Conservation (phyloP, 495 filamentous ascomycete species). For the Penicillium waksmanii region DNA sequence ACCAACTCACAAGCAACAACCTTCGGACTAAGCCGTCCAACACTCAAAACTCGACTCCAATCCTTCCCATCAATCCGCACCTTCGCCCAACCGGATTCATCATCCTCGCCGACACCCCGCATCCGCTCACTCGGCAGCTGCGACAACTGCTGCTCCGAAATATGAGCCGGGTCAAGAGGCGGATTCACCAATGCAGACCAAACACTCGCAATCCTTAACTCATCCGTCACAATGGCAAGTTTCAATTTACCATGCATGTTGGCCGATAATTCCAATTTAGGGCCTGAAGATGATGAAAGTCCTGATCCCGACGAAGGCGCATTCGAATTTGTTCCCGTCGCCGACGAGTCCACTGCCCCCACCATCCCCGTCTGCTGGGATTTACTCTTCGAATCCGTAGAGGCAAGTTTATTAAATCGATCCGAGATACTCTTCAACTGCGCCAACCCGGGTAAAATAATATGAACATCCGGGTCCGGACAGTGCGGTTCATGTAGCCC, state of each 20-base stretch:
- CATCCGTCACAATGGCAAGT: constrained; percentile 75
- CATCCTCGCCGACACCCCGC: constrained; percentile 52
- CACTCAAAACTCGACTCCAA: constrained; percentile 86
- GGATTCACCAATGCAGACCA: constrained; percentile 88
- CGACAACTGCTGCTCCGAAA: constrained; percentile 62
- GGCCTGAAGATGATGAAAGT: constrained; percentile 37
- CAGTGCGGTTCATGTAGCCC: constrained; percentile 87
- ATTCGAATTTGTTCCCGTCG: neutral
- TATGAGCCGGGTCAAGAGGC: constrained; percentile 72
- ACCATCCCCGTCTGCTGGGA: constrained; percentile 13
- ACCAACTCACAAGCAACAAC: constrained; percentile 79
- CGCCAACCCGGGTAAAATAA: constrained; percentile 78
- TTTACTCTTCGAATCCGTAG: constrained; percentile 32
- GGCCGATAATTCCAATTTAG: constrained; percentile 78
- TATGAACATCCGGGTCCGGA: constrained; percentile 91
- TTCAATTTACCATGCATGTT: constrained; percentile 89
- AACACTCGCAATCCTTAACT: constrained; percentile 75
- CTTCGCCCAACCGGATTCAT: constrained; percentile 75
- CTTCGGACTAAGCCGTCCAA: constrained; percentile 82
- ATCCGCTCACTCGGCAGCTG: constrained; percentile 77
- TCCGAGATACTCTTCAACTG: constrained; percentile 91
- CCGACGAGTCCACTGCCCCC: constrained; percentile 17
- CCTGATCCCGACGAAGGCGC: constrained; percentile 4
- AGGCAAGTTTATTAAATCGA: constrained; percentile 83
- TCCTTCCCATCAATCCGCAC: constrained; percentile 90